These are phyloP conservation scores for Rubus idaeus DNA, from an alignment of 306 rosid genomes.

Conservation along the genomic window DNA sequence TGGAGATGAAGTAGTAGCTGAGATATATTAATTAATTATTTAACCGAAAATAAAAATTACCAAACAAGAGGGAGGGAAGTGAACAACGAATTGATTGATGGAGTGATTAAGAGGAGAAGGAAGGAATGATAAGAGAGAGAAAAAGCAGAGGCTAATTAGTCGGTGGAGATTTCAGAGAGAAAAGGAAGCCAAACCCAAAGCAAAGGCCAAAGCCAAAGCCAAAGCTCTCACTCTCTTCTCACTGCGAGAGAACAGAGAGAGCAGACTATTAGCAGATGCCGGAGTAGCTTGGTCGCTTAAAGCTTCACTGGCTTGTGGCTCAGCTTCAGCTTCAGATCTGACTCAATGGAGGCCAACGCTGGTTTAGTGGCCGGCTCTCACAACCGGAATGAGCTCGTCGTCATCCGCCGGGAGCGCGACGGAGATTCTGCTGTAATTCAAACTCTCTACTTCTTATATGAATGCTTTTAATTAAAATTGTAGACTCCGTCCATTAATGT, in stretches of 20 bases:
- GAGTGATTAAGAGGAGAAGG: neutral
- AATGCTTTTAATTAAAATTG: too few species aligned
- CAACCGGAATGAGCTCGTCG: conserved; percentile 55
- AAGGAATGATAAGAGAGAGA: conserved; percentile 23
- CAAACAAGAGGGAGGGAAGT: neutral
- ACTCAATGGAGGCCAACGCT: conserved; percentile 41
- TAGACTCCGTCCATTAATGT: too few species aligned
- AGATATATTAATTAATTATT: neutral
- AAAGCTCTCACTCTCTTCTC: neutral
- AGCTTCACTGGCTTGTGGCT: neutral
- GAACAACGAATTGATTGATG: neutral
- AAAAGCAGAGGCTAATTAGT: conserved; percentile 7
- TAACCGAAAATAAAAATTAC: neutral
- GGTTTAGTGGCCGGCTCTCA: conserved; percentile 76
- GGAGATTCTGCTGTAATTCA: conserved; percentile 45
- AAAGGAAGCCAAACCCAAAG: neutral
- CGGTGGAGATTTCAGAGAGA: conserved; percentile 5
- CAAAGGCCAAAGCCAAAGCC: neutral
- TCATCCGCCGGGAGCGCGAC: conserved; percentile 53
- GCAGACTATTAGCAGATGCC: neutral
- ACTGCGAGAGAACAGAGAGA: neutral
- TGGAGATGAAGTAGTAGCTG: neutral
- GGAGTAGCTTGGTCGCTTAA: neutral
- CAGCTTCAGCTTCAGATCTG: neutral
- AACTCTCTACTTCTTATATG: too few species aligned